A percentile compares a stretch with the other conserved stretches of the same genome.
phyloP scores from a whole-genome alignment of 2,329 filamentous ascomycete species.

The Cercospora zeina region DNA sequence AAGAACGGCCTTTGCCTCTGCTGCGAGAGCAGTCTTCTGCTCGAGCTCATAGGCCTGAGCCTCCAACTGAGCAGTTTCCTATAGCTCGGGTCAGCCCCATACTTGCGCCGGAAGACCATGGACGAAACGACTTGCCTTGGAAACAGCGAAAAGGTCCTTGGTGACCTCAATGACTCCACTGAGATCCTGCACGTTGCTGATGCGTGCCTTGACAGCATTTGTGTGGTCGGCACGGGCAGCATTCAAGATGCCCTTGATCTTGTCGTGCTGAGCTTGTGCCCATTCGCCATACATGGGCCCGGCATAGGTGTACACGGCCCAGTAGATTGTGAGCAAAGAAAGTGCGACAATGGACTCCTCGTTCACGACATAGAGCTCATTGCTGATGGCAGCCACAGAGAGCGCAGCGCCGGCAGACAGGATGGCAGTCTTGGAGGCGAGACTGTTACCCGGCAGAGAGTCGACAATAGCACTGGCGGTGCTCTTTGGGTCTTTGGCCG shows the following conservation, averaged over 20 bases:
- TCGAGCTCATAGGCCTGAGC: slow-evolving; percentile 95
- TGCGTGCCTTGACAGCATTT: slow-evolving; percentile 89
- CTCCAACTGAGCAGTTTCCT: slow-evolving; percentile 98
- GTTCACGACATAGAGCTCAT: slow-evolving; percentile 99
- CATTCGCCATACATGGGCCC: slow-evolving; percentile 90
- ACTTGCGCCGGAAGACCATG: background rate
- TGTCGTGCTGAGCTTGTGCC: slow-evolving; percentile 83
- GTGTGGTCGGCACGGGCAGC: slow-evolving; percentile 92
- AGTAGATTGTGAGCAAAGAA: slow-evolving; percentile 91
- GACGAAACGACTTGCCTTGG: slow-evolving; percentile 67
- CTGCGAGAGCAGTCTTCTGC: slow-evolving; percentile 88
- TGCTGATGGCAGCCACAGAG: slow-evolving; percentile 94
- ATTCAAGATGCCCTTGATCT: slow-evolving; percentile 95
- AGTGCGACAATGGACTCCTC: slow-evolving; percentile 96
- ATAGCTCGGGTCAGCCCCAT: slow-evolving; percentile 19
- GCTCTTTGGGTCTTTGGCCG: slow-evolving; percentile 86
- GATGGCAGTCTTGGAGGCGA: slow-evolving; percentile 95
- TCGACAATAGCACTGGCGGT: slow-evolving; percentile 97
- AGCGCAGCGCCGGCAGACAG: slow-evolving; percentile 89
- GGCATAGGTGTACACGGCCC: slow-evolving; percentile 86
- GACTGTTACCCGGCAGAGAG: slow-evolving; percentile 83
- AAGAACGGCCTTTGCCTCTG: slow-evolving; percentile 91
- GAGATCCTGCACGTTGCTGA: slow-evolving; percentile 93
- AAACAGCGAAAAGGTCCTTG: slow-evolving; percentile 95
- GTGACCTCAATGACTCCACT: slow-evolving; percentile 92